Evolutionary conservation across 345 rosid genomes (phyloP), one percentile per base, ranked within the genome.

Genomic region (Jatropha curcas): DNA sequence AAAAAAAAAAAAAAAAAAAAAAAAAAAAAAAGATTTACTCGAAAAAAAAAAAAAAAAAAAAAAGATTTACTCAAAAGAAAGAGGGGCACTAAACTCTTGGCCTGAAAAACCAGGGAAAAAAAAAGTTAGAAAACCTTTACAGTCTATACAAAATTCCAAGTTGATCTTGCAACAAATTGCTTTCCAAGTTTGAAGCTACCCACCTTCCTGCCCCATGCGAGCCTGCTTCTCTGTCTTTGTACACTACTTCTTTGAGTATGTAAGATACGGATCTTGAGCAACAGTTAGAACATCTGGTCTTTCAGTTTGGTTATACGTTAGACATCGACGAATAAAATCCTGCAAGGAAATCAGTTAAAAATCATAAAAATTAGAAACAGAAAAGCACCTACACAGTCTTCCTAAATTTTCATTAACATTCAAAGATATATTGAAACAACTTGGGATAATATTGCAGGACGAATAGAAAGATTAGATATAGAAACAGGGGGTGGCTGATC

Each of bases 251-350:
- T 85, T 94, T 75, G 84, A 43, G 77, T 86, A 90, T 59, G 91
- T 86, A 53, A 90, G 94, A 81, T 92, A 95, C 20, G 93, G 87
- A 77, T 95, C 99, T 59, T 91, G 91, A 34, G 97, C 94, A 81
- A 89, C 75, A 19, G 93, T 84, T 61, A 92, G 81, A 69, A 95
- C 99, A 73, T 95, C 97, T 1, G 92, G 96, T 82, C 99, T 87
- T 31, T 95, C 99, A 0, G 84, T 79, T 79, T 95, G 99, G 81
- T 88, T 90, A 77, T 95, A 95, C 3, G 94, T 88, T 69, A 95
- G 83, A 87, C 98, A 95, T 67, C 92, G 82, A 13, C 98, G 91
- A 78, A 95, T 93, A 81, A 95, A 80, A 11, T 95, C 99, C 97
- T 95, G 88, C 83, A 82, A 28, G 65, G 19, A 9, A 60, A 28